A percentile compares a stretch with the other conserved stretches of the same genome.
Evolutionary conservation across 73 alveolate genomes (phyloP).

Genomic region (Paraurostyla sp.): DNA sequence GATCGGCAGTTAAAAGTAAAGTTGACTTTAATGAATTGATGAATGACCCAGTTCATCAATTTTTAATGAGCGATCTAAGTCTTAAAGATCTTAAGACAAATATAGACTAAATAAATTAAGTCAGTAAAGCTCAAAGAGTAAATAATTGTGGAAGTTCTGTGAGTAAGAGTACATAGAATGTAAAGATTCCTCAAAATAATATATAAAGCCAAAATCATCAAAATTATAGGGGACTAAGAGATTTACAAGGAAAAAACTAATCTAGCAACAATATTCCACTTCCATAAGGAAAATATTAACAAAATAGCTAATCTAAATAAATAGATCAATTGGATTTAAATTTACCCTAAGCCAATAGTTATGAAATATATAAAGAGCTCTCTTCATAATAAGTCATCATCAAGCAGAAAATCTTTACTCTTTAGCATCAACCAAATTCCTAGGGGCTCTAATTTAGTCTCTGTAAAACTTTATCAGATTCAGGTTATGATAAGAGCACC

Average conservation of each 20-base stretch:
- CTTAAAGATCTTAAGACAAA: conserved; percentile 7
- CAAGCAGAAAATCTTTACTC: background rate
- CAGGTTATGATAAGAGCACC: background rate
- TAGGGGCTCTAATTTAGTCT: background rate
- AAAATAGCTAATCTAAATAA: background rate
- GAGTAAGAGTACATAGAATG: no score
- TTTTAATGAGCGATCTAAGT: conserved; percentile 34
- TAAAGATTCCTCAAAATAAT: no score
- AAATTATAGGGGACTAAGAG: conserved; percentile 1
- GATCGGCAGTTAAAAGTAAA: background rate
- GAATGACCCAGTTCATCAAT: conserved; percentile 46
- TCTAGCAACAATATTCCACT: background rate
- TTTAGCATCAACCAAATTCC: background rate
- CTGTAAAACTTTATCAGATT: background rate
- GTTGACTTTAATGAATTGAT: conserved; percentile 25
- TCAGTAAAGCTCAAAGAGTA: background rate
- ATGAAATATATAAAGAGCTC: background rate
- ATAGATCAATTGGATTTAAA: background rate
- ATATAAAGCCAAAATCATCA: background rate
- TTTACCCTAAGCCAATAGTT: background rate
- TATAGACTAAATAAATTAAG: background rate
- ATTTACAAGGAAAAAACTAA: background rate
- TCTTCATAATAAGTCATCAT: background rate
- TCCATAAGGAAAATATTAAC: background rate
- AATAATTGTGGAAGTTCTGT: background rate